These are phyloP conservation scores for Fagus sylvatica DNA, from an alignment of 306 rosid species.

Conservation along the genomic window DNA sequence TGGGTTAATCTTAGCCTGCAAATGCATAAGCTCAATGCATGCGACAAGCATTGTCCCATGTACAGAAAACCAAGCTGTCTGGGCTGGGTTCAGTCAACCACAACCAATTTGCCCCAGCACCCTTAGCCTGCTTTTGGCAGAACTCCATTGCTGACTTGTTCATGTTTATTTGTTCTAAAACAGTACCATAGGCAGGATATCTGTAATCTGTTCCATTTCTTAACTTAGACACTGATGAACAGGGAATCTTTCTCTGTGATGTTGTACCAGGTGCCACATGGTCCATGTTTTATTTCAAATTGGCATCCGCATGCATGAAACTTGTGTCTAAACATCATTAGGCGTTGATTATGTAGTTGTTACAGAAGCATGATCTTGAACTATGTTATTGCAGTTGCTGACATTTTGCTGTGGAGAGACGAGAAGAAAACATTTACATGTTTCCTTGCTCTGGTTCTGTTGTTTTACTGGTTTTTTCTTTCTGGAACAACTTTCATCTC, in stretches of 20 bases:
- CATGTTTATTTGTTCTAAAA: not conserved
- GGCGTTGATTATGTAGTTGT: not conserved
- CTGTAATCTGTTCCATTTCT: conserved; percentile 1
- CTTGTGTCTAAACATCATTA: conserved; percentile 1
- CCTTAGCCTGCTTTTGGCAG: conserved; percentile 6
- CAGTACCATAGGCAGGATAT: not conserved
- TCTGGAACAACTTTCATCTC: conserved; percentile 63
- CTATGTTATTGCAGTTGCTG: conserved; percentile 73
- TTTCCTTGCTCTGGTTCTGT: conserved; percentile 52
- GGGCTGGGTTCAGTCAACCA: not conserved
- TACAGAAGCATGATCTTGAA: conserved; percentile 29
- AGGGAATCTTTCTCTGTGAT: not conserved
- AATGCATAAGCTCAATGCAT: not conserved
- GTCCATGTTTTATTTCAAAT: not conserved
- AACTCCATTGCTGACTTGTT: not conserved
- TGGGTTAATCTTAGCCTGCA: conserved; percentile 17
- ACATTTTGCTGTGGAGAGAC: conserved; percentile 83
- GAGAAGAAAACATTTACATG: conserved; percentile 71
- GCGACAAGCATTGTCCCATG: not conserved
- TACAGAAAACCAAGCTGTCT: not conserved
- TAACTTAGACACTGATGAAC: not conserved
- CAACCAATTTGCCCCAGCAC: not conserved
- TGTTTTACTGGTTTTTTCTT: conserved; percentile 83
- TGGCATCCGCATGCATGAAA: not conserved
- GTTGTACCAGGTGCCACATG: not conserved